Conservation (phyloP, 2,329 filamentous ascomycete species). For the Fusarium pseudonygamai region DNA sequence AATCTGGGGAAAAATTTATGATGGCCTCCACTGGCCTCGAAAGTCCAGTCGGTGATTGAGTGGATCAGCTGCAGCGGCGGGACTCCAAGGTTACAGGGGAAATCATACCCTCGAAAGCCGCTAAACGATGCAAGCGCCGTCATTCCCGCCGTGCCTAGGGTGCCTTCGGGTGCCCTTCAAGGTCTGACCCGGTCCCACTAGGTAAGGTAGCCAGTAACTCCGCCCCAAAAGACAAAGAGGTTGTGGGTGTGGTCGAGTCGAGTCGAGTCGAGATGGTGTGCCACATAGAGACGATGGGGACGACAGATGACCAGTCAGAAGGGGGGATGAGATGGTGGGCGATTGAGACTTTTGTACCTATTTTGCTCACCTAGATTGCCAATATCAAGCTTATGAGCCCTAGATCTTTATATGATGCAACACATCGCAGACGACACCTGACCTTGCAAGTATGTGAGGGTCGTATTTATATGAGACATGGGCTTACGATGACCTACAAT, state of each 20-base stretch:
- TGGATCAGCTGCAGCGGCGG: conserved; percentile 29
- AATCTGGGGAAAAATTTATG: conserved; percentile 42
- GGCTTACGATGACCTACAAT: background rate
- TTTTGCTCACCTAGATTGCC: conserved; percentile 6
- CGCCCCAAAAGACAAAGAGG: conserved; percentile 4
- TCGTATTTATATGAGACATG: background rate
- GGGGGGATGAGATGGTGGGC: conserved; percentile 26
- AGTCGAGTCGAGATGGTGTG: conserved; percentile 21
- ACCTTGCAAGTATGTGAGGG: conserved; percentile 8
- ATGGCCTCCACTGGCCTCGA: conserved; percentile 15
- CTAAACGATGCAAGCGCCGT: conserved; percentile 26
- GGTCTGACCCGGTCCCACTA: conserved; percentile 9
- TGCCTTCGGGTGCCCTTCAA: background rate
- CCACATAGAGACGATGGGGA: conserved; percentile 17
- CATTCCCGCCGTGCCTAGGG: conserved; percentile 22
- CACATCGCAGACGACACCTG: conserved; percentile 27
- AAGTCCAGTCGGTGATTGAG: background rate
- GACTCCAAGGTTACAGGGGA: conserved; percentile 30
- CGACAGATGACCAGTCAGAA: conserved; percentile 36
- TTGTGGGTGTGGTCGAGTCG: conserved; percentile 13
- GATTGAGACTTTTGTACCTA: conserved; percentile 34
- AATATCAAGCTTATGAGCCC: conserved; percentile 5
- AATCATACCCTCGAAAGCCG: conserved; percentile 31
- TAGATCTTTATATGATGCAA: conserved; percentile 25
- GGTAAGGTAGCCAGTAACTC: too few species aligned